Percentiles rank a stretch among this genome's conserved stretches.
These are phyloP conservation scores for Debaryomyces nepalensis DNA, from an alignment of 1,139 yeast species.

Conservation along the genomic window DNA sequence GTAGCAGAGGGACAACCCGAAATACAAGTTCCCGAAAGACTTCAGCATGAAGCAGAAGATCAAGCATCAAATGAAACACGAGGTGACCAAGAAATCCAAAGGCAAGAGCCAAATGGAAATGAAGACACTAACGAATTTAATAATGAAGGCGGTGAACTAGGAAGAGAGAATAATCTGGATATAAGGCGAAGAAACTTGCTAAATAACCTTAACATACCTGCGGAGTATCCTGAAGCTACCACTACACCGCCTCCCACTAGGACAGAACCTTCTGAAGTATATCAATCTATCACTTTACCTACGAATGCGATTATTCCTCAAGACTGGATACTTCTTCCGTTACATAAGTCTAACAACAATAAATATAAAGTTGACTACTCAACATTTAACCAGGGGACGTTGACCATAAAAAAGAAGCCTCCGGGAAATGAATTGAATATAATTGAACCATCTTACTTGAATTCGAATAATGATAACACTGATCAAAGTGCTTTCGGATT, in stretches of 20 bases:
- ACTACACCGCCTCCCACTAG: slow-evolving; percentile 8
- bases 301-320: slow-evolving; percentile 37
- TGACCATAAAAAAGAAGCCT: slow-evolving; percentile 17
- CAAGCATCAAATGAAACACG: slow-evolving; percentile 11
- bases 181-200: no score
- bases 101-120: slow-evolving; percentile 1
- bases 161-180: no score
- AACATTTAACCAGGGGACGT: slow-evolving; percentile 20
- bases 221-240: slow-evolving; percentile 7
- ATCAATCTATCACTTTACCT: slow-evolving; percentile 31
- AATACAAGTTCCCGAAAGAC: slow-evolving; percentile 12
- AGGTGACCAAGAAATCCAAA: slow-evolving; percentile 7
- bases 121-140: no score
- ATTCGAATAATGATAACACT: not conserved
- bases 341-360: slow-evolving; percentile 19
- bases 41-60: slow-evolving; percentile 5
- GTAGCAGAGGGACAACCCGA: slow-evolving; percentile 7
- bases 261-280: slow-evolving; percentile 14
- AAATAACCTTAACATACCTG: slow-evolving; percentile 12
- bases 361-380: slow-evolving; percentile 29
- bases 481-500: not conserved
- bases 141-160: no score
- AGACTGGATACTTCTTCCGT: slow-evolving; percentile 40
- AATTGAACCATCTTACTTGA: slow-evolving; percentile 7
- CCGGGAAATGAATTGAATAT: slow-evolving; percentile 9